Evolutionary conservation across 2,329 filamentous ascomycete genomes (phyloP).

Genomic region (Chaetomium strumarium): DNA sequence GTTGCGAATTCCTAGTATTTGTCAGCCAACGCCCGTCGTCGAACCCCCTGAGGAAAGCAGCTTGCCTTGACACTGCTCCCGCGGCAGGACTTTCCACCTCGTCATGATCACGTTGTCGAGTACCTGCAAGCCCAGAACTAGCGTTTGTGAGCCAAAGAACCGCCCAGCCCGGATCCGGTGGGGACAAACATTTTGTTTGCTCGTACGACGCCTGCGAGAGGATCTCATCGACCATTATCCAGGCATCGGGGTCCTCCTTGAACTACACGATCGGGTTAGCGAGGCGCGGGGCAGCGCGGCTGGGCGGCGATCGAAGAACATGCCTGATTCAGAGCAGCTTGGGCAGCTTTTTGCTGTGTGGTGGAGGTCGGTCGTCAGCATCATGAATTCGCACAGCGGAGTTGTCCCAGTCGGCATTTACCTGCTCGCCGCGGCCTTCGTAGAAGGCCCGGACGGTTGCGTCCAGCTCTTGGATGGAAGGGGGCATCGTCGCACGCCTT

Average conservation of each 20-base stretch:
- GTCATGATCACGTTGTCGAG: constrained; percentile 98
- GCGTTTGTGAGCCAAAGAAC: constrained; percentile 25
- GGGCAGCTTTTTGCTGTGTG: constrained; percentile 86
- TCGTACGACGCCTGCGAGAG: constrained; percentile 87
- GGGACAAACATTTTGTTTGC: constrained; percentile 84
- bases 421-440: constrained; percentile 89
- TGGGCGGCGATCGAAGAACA: constrained; percentile 27
- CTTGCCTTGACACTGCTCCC: constrained; percentile 88
- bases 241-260: constrained; percentile 97
- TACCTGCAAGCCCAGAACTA: constrained; percentile 90
- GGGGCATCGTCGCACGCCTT: constrained; percentile 49
- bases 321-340: constrained; percentile 89
- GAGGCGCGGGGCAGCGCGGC: not conserved
- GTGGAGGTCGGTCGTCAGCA: constrained; percentile 36
- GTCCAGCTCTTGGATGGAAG: constrained; percentile 90
- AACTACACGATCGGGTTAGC: constrained; percentile 55
- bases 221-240: constrained; percentile 96
- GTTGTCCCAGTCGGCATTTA: constrained; percentile 39
- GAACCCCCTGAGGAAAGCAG: constrained; percentile 6
- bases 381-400: constrained; percentile 14
- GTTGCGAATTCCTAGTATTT: constrained; percentile 78
- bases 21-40: constrained; percentile 8
- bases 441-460: constrained; percentile 94
- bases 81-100: constrained; percentile 94
- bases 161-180: not conserved